Percentiles rank a stretch among this genome's conserved stretches.
Evolutionary conservation across 495 filamentous ascomycete genomes (phyloP).

Genomic region (Hyaloscypha finlandica): DNA sequence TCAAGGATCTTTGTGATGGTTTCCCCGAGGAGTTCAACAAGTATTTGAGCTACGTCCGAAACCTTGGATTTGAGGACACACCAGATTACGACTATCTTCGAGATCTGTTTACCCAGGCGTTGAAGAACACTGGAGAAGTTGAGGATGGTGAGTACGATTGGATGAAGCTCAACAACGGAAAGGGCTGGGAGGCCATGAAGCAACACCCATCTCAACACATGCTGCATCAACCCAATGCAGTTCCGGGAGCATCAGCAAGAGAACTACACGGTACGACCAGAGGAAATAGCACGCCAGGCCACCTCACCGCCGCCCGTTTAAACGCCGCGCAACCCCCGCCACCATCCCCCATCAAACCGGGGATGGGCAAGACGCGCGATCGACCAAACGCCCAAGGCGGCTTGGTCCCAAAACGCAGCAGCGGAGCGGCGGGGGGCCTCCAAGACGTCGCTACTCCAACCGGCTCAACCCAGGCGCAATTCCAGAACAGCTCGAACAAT

Average conservation of each 20-base stretch:
- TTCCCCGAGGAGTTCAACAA: conserved; percentile 98
- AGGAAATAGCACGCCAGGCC: conserved; percentile 61
- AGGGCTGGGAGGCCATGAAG: conserved; percentile 90
- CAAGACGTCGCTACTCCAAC: conserved; percentile 75
- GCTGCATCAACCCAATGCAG: conserved; percentile 71
- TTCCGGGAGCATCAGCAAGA: conserved; percentile 74
- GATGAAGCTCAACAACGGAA: conserved; percentile 98
- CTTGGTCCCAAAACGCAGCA: conserved; percentile 73
- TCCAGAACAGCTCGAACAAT: conserved; percentile 86
- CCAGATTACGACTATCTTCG: conserved; percentile 98
- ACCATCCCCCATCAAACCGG: conserved; percentile 80
- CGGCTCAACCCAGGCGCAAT: conserved; percentile 84
- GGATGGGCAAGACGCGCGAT: conserved; percentile 75
- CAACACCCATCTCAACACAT: conserved; percentile 76
- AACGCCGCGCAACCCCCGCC: conserved; percentile 93
- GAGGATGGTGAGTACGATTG: conserved; percentile 99
- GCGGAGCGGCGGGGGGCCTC: conserved; percentile 68
- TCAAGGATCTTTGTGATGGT: conserved; percentile 95
- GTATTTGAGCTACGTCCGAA: conserved; percentile 95
- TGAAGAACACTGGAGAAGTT: conserved; percentile 90
- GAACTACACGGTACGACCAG: conserved; percentile 66
- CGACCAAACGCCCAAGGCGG: conserved; percentile 75
- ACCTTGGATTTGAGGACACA: conserved; percentile 97
- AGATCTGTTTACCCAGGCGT: conserved; percentile 93
- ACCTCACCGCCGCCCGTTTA: conserved; percentile 87